Base-by-base conservation (phyloP, 2,329 filamentous ascomycete genomes). In the Microdochium trichocladiopsis region DNA sequence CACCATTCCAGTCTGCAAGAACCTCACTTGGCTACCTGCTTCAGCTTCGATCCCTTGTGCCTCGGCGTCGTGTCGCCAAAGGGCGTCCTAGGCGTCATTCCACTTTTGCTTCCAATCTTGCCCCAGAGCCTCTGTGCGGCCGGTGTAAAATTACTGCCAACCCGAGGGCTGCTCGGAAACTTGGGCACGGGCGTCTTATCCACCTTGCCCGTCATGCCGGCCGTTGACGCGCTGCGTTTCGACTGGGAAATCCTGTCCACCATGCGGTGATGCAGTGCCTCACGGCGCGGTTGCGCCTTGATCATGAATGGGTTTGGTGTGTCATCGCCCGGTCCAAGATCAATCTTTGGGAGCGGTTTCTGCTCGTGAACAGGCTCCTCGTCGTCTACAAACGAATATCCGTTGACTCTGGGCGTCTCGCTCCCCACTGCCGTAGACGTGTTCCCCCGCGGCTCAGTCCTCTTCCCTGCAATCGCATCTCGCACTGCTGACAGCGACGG, bases 311-410 rank as follows among this genome's bases (percentile, higher is more conserved):
- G 91, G 57, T 87, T 95, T 1, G 83, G 83, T 1, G 80, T 81
- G n/a, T 79, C 68, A 61, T 84, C 78, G 14, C 79, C 77, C 10
- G 78, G 72, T 1, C 83, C 79, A 8, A 88, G 71, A 51, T 84
- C 70, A 61, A 87, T 76, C 56, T 72, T 57, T n/a, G 74, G 69
- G 9, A 18, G 41, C 47, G 65, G 55, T 8, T 67, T 61, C 9
- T 68, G 59, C 50, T 76, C 75, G 50, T 75, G 62, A 16, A 77
- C 77, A 0, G 81, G 79, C 41, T 80, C 77, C 49, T 87, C 88
- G 52, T 95, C 90, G 59, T 96, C 91, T 33, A 99, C 92, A 69
- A 96, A 97, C 0, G 90, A 82, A 66, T 96, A 99, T 1, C 94
- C 94, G 57, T 95, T 95, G 0, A 97, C 89, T 2, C 90, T 80